phyloP scores from a whole-genome alignment of 1,139 yeast genomes.

The Nematodospora anomalae region DNA sequence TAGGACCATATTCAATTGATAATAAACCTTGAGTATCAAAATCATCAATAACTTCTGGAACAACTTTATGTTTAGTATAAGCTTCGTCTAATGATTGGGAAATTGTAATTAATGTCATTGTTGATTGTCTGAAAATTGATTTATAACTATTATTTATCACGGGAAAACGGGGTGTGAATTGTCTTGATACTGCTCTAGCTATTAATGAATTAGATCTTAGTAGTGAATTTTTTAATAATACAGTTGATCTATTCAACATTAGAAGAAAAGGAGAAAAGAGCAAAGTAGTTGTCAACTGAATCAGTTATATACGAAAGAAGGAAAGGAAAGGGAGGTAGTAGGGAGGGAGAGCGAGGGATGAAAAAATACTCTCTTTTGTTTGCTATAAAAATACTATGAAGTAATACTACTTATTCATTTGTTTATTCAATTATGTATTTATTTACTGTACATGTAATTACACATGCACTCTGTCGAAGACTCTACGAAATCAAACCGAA shows the following conservation, averaged over 20 bases:
- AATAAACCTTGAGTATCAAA: slow-evolving; percentile 48
- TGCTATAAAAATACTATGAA: too few species aligned
- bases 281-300: too few species aligned
- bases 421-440: too few species aligned
- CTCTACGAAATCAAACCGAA: too few species aligned
- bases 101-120: slow-evolving; percentile 50
- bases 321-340: slow-evolving; percentile 2
- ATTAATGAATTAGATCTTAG: slow-evolving; percentile 1
- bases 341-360: too few species aligned
- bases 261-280: slow-evolving; percentile 5
- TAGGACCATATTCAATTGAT: slow-evolving; percentile 49
- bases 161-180: not conserved
- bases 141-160: not conserved
- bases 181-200: not conserved
- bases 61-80: slow-evolving; percentile 56
- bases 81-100: slow-evolving; percentile 63
- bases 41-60: slow-evolving; percentile 61
- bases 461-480: too few species aligned
- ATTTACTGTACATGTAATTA: too few species aligned
- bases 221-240: slow-evolving; percentile 5
- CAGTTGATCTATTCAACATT: slow-evolving; percentile 12
- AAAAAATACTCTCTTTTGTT: too few species aligned
- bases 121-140: slow-evolving; percentile 10
- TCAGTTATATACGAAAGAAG: too few species aligned
- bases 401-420: too few species aligned